These are phyloP conservation scores for Podila horticola DNA, from an alignment of 192 early-diverging fungal genomes.

Conservation along the genomic window DNA sequence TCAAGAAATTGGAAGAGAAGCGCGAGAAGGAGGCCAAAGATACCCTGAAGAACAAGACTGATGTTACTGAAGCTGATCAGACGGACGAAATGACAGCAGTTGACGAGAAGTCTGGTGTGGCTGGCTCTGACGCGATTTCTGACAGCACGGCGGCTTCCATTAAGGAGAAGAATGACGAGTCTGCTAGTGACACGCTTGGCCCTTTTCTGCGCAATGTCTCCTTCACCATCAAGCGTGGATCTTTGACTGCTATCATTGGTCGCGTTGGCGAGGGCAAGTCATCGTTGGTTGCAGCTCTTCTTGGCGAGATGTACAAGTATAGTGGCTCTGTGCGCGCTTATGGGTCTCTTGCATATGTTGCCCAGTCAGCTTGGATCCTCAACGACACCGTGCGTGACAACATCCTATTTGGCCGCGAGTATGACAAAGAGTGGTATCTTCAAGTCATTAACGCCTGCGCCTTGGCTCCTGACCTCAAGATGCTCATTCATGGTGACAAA, in stretches of 20 bases:
- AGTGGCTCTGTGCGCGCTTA: conserved; percentile 25
- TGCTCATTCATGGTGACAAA: conserved; percentile 86
- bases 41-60: conserved; percentile 1
- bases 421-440: conserved; percentile 67
- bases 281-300: conserved; percentile 58
- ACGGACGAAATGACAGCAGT: neutral
- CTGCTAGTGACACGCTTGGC: conserved; percentile 23
- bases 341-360: conserved; percentile 49
- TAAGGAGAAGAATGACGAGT: too few relatives aligned
- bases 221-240: conserved; percentile 54
- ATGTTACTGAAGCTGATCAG: neutral
- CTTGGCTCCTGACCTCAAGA: conserved; percentile 85
- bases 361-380: conserved; percentile 90
- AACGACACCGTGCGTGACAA: conserved; percentile 93
- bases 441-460: conserved; percentile 82
- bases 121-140: neutral
- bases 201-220: conserved; percentile 53
- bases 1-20: conserved; percentile 13
- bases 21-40: conserved; percentile 26
- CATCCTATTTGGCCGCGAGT: conserved; percentile 87
- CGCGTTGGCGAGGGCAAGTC: conserved; percentile 68
- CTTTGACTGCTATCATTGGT: conserved; percentile 58
- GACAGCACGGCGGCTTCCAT: neutral
- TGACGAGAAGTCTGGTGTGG: conserved; percentile 6
- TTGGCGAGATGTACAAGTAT: conserved; percentile 63